A percentile compares a stretch with the other conserved stretches of the same genome.
Evolutionary conservation across 192 early-diverging fungal species (phyloP).

Genomic region (Thoreauomyces humboldtii): DNA sequence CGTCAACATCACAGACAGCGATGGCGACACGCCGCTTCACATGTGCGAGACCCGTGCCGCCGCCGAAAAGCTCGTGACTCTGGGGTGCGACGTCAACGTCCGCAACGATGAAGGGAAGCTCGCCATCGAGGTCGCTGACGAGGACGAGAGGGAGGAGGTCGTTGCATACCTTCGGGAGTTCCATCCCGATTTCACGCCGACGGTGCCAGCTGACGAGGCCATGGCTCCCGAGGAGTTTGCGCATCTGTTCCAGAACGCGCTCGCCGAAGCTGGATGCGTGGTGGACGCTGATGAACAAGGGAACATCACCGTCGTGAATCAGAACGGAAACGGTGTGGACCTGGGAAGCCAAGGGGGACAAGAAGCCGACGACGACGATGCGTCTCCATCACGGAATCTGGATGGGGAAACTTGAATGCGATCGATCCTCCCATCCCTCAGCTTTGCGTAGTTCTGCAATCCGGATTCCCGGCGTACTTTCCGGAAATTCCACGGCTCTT

Average conservation of each 20-base stretch:
- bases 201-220: not conserved
- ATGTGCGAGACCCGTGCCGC: slow-evolving; percentile 68
- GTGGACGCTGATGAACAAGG: too few species aligned
- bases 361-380: too few species aligned
- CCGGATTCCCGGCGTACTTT: too few species aligned
- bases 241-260: not conserved
- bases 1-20: slow-evolving; percentile 69
- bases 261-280: not conserved
- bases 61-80: slow-evolving; percentile 62
- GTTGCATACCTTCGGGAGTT: slow-evolving; percentile 23
- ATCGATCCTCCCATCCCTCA: too few species aligned
- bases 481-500: too few species aligned
- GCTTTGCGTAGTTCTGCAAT: too few species aligned
- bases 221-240: not conserved
- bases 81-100: slow-evolving; percentile 64
- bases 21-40: slow-evolving; percentile 82
- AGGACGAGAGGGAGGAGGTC: slow-evolving; percentile 25
- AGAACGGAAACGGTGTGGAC: too few species aligned
- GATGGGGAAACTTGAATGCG: too few species aligned
- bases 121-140: slow-evolving; percentile 20
- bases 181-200: not conserved
- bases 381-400: too few species aligned
- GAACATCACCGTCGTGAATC: too few species aligned
- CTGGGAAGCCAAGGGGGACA: too few species aligned
- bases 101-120: slow-evolving; percentile 59